Conservation (phyloP, 805 yeast species). For the Myxozyma lipomycoides region DNA sequence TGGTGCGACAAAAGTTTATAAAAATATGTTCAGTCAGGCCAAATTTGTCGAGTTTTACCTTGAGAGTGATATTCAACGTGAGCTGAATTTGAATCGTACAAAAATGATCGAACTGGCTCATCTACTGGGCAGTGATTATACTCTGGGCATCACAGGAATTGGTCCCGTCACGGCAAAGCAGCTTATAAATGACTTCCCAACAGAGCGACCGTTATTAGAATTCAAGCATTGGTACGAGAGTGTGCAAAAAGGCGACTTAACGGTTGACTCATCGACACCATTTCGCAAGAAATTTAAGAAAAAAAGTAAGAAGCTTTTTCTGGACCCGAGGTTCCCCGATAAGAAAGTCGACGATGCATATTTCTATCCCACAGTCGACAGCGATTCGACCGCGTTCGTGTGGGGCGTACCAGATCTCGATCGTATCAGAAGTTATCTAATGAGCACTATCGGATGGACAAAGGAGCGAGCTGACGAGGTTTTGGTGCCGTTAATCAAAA, state of each 20-base stretch:
- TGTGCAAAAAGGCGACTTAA: slow-evolving; percentile 39
- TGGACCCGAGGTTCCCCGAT: slow-evolving; percentile 70
- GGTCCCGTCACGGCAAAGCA: slow-evolving; percentile 95
- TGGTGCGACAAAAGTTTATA: slow-evolving; percentile 78
- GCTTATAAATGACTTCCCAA: slow-evolving; percentile 75
- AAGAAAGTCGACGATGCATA: slow-evolving; percentile 68
- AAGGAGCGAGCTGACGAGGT: slow-evolving; percentile 73
- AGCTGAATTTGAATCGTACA: slow-evolving; percentile 59
- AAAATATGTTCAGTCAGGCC: slow-evolving; percentile 91
- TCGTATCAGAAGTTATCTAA: slow-evolving; percentile 64
- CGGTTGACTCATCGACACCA: slow-evolving; percentile 44
- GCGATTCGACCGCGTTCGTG: slow-evolving; percentile 66
- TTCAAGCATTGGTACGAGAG: slow-evolving; percentile 58
- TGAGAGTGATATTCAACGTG: slow-evolving; percentile 52
- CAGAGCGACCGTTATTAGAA: slow-evolving; percentile 40
- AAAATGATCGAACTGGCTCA: slow-evolving; percentile 77
- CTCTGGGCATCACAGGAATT: slow-evolving; percentile 85
- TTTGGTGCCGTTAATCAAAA: slow-evolving; percentile 77
- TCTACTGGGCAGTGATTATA: slow-evolving; percentile 89
- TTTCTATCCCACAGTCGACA: slow-evolving; percentile 74
- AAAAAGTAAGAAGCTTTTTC: slow-evolving; percentile 50
- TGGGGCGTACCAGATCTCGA: slow-evolving; percentile 94
- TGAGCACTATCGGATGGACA: slow-evolving; percentile 74
- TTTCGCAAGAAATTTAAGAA: slow-evolving; percentile 58
- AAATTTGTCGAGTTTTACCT: slow-evolving; percentile 85